Evolutionary conservation across 345 rosid species (phyloP), one percentile per base, ranked within the genome.

Genomic region (rapeseed (Brassica napus)): DNA sequence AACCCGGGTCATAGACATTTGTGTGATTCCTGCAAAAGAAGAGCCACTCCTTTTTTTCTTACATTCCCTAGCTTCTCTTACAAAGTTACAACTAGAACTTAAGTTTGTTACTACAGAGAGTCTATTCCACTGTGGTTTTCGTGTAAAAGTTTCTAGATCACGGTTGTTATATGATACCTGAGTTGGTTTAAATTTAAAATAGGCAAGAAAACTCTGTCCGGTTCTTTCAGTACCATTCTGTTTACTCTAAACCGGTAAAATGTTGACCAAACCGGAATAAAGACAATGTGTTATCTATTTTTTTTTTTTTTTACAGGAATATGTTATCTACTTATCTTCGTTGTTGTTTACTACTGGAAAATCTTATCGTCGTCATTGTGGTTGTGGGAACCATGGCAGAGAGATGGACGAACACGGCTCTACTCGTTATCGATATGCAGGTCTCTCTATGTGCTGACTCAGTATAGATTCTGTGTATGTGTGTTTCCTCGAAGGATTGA

Each of bases 391-490:
- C 4, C 23, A 91, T 92, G 98, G 87, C 82, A 0, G 85, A 84
- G 58, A 83, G 89, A 58, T 65, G 89, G 92, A 91, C 62, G 82
- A 83, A 85, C 61, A 88, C 94, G 34, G 97, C 91, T 82, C 93
- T 94, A 3, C 87, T 92, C 5, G 97, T 94, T 26, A 94, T 92
- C 78, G 98, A 92, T 86, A 94, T 94, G 98, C 98, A 92, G 97
- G 98, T 92, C 37, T 68, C 6, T 52, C 9, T 54, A 1, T 59
- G 8, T 37, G 31, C 15, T 10, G 4, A 9, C 8, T 4, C 52
- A 35, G 37, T 64, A 30, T 71, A 35, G 58, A 37, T 37, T 58
- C 10, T 21, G 42, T n/a, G 34, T 64, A 39, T 10, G 59, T 61
- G 1, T 12, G 34, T 57, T 57, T 0, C 44, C 26, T 44, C 14